A percentile compares a stretch with the other conserved stretches of the same genome.
These are phyloP conservation scores for Suillus brevipes DNA, from an alignment of 768 basidiomycete genomes.

Conservation along the genomic window DNA sequence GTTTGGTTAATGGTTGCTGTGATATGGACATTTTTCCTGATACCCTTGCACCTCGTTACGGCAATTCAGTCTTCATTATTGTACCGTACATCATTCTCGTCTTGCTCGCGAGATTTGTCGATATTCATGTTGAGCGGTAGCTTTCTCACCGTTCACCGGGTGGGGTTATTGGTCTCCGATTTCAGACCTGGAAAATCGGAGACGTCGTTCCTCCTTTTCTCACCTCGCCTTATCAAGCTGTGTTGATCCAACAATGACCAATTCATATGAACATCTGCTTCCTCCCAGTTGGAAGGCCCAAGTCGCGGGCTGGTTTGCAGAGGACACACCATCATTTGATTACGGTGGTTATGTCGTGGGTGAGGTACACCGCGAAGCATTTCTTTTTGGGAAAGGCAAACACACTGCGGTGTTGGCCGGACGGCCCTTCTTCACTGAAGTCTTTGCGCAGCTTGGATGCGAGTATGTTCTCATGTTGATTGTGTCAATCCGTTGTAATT, in stretches of 20 bases:
- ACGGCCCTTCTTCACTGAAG: constrained; percentile 92
- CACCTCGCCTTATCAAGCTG: background rate
- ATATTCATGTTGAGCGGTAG: background rate
- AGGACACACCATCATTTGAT: constrained; percentile 96
- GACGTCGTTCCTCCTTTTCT: background rate
- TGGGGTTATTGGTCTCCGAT: background rate
- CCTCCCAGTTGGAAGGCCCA: constrained; percentile 91
- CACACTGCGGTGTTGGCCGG: constrained; percentile 83
- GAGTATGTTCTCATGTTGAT: constrained; percentile 54
- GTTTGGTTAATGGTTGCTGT: constrained; percentile 8
- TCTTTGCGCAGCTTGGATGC: constrained; percentile 89
- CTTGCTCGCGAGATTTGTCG: background rate
- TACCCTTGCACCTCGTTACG: background rate
- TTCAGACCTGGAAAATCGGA: background rate
- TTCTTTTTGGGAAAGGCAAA: constrained; percentile 87
- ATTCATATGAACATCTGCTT: constrained; percentile 63
- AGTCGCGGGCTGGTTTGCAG: constrained; percentile 79
- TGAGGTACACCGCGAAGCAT: constrained; percentile 82
- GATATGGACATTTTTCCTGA: background rate
- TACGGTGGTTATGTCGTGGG: constrained; percentile 97
- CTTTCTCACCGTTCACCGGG: background rate
- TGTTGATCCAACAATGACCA: constrained; percentile 15
- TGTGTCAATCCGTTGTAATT: background rate
- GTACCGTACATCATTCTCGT: background rate
- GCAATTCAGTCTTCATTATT: background rate